Conservation (phyloP, 768 basidiomycete species). For the Serendipita sp. region DNA sequence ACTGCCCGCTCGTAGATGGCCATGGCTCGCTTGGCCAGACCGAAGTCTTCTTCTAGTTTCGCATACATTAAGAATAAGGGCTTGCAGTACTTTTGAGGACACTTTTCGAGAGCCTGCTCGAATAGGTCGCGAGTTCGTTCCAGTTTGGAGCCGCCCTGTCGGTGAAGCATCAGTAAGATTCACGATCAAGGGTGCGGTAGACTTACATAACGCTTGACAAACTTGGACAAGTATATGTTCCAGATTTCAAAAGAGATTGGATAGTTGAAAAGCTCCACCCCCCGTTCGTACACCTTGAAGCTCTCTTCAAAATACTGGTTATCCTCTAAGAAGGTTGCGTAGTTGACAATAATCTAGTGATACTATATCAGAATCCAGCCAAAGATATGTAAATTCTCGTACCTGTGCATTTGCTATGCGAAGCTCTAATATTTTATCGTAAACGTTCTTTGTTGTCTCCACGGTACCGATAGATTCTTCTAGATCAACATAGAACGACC, state of each 20-base stretch:
- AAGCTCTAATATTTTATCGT: slow-evolving; percentile 91
- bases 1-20: slow-evolving; percentile 88
- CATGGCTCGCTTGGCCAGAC: slow-evolving; percentile 92
- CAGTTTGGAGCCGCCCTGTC: slow-evolving; percentile 77
- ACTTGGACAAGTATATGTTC: slow-evolving; percentile 97
- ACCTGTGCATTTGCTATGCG: slow-evolving; percentile 92
- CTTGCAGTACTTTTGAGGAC: slow-evolving; percentile 88
- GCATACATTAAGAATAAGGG: slow-evolving; percentile 91
- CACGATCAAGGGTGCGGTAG: no score
- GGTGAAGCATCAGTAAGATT: neutral
- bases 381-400: neutral
- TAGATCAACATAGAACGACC: slow-evolving; percentile 97
- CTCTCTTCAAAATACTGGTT: slow-evolving; percentile 97
- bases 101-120: slow-evolving; percentile 93
- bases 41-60: slow-evolving; percentile 87
- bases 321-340: slow-evolving; percentile 91
- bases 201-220: slow-evolving; percentile 85
- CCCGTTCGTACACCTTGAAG: slow-evolving; percentile 97
- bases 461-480: slow-evolving; percentile 95
- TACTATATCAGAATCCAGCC: neutral
- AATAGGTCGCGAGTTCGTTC: slow-evolving; percentile 95
- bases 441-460: slow-evolving; percentile 78
- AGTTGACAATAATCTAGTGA: slow-evolving; percentile 68
- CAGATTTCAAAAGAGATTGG: slow-evolving; percentile 97
- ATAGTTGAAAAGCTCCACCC: slow-evolving; percentile 93